Evolutionary conservation across 306 rosid genomes (phyloP).

Genomic region (Acacia confusa): DNA sequence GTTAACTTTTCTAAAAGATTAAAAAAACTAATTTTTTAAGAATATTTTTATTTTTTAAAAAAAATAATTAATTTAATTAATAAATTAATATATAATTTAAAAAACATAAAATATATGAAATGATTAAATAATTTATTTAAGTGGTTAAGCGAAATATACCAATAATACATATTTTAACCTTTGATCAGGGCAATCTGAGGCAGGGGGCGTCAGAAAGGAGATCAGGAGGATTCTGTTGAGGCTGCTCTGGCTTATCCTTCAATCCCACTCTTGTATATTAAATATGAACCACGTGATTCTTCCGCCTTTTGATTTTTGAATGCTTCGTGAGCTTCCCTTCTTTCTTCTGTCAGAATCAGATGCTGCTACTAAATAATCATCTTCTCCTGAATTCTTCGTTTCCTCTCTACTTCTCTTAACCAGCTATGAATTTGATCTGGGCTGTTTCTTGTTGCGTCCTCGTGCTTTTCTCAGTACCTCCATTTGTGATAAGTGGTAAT

Average conservation of each 20-base stretch:
- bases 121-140: too few relatives aligned
- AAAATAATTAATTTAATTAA: too few relatives aligned
- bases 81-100: too few relatives aligned
- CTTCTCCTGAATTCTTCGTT: not conserved
- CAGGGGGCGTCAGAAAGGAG: not conserved
- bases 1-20: too few relatives aligned
- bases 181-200: not conserved
- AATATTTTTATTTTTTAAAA: too few relatives aligned
- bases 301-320: not conserved
- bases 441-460: constrained; percentile 24
- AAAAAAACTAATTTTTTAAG: too few relatives aligned
- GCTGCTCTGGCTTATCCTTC: not conserved
- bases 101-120: too few relatives aligned
- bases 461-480: constrained; percentile 27
- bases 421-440: constrained; percentile 43
- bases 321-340: not conserved
- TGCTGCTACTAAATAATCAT: not conserved
- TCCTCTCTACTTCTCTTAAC: not conserved
- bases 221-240: not conserved
- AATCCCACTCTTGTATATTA: not conserved
- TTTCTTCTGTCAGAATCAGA: not conserved
- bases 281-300: not conserved
- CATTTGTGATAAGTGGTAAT: constrained; percentile 35
- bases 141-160: too few relatives aligned
- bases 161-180: too few relatives aligned